phyloP scores from a whole-genome alignment of 352 stramenopile species.

The Globisporangium carolinianum region DNA sequence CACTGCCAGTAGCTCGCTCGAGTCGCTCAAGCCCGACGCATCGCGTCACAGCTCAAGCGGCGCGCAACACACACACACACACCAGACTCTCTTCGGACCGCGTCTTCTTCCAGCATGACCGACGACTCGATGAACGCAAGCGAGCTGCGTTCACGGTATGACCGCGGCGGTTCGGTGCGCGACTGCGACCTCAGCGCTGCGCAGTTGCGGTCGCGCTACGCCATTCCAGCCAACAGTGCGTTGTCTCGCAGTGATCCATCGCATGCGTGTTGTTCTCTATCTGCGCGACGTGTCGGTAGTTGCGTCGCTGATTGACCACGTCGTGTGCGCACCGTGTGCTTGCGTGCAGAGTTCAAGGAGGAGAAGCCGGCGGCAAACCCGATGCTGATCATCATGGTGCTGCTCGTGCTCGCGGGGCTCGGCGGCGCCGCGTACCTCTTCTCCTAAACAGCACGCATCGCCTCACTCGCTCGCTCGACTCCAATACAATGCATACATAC shows the following conservation, averaged over 20 bases:
- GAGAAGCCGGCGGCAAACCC: constrained; percentile 38
- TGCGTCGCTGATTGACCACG: not conserved
- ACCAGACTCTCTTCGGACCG: too few relatives aligned
- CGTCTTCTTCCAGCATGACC: constrained; percentile 12
- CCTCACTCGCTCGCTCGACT: too few relatives aligned
- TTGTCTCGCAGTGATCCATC: not conserved
- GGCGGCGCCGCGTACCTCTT: constrained; percentile 52
- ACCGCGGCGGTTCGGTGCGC: constrained; percentile 60
- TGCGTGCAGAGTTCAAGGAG: constrained; percentile 51
- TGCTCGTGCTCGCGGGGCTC: constrained; percentile 43
- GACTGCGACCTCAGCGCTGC: constrained; percentile 74
- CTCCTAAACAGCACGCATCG: constrained; percentile 9
- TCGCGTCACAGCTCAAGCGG: too few relatives aligned
- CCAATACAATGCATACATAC: too few relatives aligned
- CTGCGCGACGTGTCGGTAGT: too few relatives aligned
- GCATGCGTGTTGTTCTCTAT: too few relatives aligned
- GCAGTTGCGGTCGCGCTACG: constrained; percentile 71
- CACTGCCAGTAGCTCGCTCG: too few relatives aligned
- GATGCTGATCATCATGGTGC: constrained; percentile 40
- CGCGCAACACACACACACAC: too few relatives aligned
- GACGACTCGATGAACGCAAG: constrained; percentile 63
- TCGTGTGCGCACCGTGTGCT: not conserved
- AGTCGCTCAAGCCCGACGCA: too few relatives aligned
- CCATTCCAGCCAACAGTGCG: constrained; percentile 78
- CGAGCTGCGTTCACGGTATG: constrained; percentile 69